These are phyloP conservation scores for Dactylonectria estremocensis DNA, from an alignment of 2,329 filamentous ascomycete genomes.

Conservation along the genomic window DNA sequence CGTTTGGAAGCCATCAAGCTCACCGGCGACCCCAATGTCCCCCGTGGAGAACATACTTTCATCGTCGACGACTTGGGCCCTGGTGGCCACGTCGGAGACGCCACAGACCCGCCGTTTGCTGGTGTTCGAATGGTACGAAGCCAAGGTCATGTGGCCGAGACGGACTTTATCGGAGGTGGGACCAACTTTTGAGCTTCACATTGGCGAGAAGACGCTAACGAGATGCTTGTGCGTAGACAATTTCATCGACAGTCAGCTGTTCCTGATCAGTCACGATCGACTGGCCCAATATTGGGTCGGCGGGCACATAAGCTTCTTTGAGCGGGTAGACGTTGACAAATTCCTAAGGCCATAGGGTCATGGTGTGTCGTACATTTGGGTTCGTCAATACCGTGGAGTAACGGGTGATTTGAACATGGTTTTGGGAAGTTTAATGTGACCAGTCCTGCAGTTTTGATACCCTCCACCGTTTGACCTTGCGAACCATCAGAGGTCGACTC, in stretches of 20 bases:
- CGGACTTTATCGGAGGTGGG: conserved; percentile 81
- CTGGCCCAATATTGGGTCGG: conserved; percentile 87
- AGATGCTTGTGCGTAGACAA: conserved; percentile 67
- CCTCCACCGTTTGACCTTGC: background rate
- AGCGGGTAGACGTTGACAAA: conserved; percentile 72
- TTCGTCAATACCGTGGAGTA: background rate
- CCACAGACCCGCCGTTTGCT: conserved; percentile 78
- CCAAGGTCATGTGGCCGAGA: conserved; percentile 82
- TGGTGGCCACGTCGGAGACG: conserved; percentile 74
- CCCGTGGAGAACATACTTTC: conserved; percentile 88
- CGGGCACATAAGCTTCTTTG: conserved; percentile 73
- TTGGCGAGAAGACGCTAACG: conserved; percentile 9
- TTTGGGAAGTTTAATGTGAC: background rate
- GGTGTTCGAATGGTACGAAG: conserved; percentile 82
- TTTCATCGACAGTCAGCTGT: conserved; percentile 82
- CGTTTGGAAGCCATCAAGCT: conserved; percentile 88
- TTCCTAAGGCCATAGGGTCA: conserved; percentile 54
- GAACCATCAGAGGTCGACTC: background rate
- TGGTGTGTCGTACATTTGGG: background rate
- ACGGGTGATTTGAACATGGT: background rate
- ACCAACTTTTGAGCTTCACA: conserved; percentile 3
- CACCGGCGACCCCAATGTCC: conserved; percentile 92
- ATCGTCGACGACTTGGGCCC: conserved; percentile 83
- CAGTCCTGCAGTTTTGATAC: background rate
- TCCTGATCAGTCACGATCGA: conserved; percentile 82